Percentiles rank a stretch among this genome's conserved stretches.
phyloP scores from a whole-genome alignment of 139 green algal genomes.

The Pseudopediastrum boryanum region DNA sequence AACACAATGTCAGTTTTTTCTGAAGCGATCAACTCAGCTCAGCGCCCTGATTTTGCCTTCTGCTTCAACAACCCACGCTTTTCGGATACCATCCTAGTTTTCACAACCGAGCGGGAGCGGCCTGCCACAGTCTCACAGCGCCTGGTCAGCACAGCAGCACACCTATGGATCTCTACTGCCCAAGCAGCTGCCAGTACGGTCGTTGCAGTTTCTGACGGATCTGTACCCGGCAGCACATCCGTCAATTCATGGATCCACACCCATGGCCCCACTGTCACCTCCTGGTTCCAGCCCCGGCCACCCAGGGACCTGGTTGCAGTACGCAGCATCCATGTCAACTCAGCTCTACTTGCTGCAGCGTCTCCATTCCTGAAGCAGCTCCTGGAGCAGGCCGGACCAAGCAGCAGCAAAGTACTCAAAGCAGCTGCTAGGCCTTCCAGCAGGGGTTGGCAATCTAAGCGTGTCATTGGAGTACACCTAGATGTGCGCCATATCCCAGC shows the following conservation, averaged over 20 bases:
- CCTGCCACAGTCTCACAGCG: not conserved
- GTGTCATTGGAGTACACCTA: not conserved
- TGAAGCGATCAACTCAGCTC: too few relatives aligned
- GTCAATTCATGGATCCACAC: not conserved
- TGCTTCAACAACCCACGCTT: not conserved
- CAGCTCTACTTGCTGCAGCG: constrained; percentile 10
- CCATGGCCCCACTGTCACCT: not conserved
- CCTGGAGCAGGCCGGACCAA: not conserved
- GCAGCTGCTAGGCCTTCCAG: not conserved
- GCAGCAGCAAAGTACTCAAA: not conserved
- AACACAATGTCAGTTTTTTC: not conserved
- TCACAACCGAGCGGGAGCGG: not conserved
- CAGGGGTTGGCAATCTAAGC: too few relatives aligned
- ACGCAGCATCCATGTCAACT: constrained; percentile 3
- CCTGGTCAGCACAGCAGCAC: not conserved
- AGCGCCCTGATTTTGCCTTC: not conserved
- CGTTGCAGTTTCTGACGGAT: too few relatives aligned
- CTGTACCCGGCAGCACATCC: not conserved
- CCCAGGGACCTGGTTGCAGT: not conserved
- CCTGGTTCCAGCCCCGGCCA: not conserved
- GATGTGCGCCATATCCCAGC: constrained; percentile 2
- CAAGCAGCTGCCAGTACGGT: not conserved
- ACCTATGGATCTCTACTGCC: not conserved
- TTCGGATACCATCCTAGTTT: constrained; percentile 10
- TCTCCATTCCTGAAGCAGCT: constrained; percentile 6